Base-by-base conservation (phyloP, 164 flowering plant species). In the Paratinospora sagittata region DNA sequence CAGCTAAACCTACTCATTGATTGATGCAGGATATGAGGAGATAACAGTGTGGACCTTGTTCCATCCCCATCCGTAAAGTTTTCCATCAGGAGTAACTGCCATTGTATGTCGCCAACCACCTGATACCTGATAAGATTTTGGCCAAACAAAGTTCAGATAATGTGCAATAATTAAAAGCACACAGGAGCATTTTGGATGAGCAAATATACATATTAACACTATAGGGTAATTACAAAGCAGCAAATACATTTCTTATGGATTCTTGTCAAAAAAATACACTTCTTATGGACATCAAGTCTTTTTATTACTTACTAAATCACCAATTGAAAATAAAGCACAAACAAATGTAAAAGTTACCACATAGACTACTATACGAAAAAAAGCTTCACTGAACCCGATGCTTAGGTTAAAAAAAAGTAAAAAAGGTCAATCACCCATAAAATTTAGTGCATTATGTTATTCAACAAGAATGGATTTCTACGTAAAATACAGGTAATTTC, bases 41-140 rank as follows among this genome's bases (percentile, higher is more conserved):
- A 64, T 43, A 27, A 34, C 24, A 72, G 19, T 34, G 0, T 41
- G 47, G 65, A 92, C 99, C 97, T 95, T 92, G 78, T 95, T 95
- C 99, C 99, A 95, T 68, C 99, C 99, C 99, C 99, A 95, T 65
- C 97, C 97, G 80, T 86, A 92, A 52, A 95, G 90, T 75, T 81
- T 87, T 77, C 99, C 99, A 81, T 89, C 92, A 72, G 88, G 84
- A 30, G 97, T 84, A 55, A 91, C 70, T 63, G 99, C 97, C 99
- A 95, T 92, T 10, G 96, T 87, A 79, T 92, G 99, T 75, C 99
- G 84, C 99, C 99, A 95, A 75, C 99, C 99, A 76, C 99, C 99
- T 65, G 97, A 85, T 80, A 92, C 87, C 99, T 95, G 87, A 45
- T 79, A 70, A 78, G 36, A 72, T 66, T 49, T 41, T 70, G 12